Conservation (phyloP, 305 asterid species). For the Fraxinus sp. region DNA sequence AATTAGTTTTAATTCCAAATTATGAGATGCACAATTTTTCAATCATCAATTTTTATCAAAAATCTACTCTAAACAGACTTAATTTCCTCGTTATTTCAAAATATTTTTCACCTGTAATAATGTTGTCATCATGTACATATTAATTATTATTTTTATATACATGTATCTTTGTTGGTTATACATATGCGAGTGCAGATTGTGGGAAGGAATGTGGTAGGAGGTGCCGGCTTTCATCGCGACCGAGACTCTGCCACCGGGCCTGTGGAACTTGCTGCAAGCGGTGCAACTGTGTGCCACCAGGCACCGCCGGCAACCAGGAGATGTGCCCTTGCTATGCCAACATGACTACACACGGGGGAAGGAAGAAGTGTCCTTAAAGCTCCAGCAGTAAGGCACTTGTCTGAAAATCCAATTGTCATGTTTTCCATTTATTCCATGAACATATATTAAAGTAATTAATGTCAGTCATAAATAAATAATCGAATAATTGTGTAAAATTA, state of each 20-base stretch:
- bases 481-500: neutral
- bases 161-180: neutral
- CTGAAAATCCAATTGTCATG: neutral
- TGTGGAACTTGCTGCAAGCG: constrained; percentile 82
- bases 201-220: constrained; percentile 59
- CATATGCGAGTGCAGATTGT: constrained; percentile 43
- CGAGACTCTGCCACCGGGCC: constrained; percentile 64
- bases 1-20: too few relatives aligned
- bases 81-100: neutral
- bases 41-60: too few relatives aligned
- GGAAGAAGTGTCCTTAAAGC: constrained; percentile 67
- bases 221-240: constrained; percentile 65
- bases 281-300: constrained; percentile 84
- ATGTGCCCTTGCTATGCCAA: constrained; percentile 70
- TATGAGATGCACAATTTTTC: neutral
- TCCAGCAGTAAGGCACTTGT: neutral
- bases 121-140: neutral
- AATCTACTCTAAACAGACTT: too few relatives aligned
- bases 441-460: neutral
- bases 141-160: too few relatives aligned
- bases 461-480: neutral
- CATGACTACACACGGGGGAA: constrained; percentile 56
- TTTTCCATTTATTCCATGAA: neutral
- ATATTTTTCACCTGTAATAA: neutral
- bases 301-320: constrained; percentile 68